phyloP scores from a whole-genome alignment of 192 early-diverging fungal genomes.

The Coemansia sp. region DNA sequence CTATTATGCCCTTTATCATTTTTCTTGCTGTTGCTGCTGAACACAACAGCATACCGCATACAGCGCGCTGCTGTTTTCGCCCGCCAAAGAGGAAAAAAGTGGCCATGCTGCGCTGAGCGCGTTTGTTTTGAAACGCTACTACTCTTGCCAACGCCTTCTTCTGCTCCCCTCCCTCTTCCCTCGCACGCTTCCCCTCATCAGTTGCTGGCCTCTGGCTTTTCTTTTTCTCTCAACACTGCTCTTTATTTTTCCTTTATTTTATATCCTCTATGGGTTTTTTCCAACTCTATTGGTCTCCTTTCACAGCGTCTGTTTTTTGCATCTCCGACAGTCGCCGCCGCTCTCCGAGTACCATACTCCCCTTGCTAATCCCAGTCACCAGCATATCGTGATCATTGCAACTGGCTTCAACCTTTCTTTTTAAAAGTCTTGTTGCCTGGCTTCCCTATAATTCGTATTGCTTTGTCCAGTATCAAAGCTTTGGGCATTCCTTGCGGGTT shows the following conservation, averaged over 20 bases:
- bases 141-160: slow-evolving; percentile 1
- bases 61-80: background rate
- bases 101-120: background rate
- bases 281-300: background rate
- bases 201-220: background rate
- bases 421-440: background rate
- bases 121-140: slow-evolving; percentile 9
- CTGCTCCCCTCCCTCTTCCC: background rate
- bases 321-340: background rate
- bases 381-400: background rate
- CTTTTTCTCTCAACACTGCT: background rate
- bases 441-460: background rate
- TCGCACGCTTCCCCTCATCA: background rate
- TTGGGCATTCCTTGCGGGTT: background rate
- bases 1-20: background rate
- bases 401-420: background rate
- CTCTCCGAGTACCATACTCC: background rate
- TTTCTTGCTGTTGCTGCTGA: background rate
- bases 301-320: background rate
- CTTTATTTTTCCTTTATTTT: background rate
- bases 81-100: background rate
- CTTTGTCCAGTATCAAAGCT: background rate
- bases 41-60: background rate
- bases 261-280: background rate
- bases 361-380: background rate